Percentiles rank a stretch among this genome's conserved stretches.
Evolutionary conservation across 345 rosid genomes (phyloP).

Genomic region (Ceriops tagal): DNA sequence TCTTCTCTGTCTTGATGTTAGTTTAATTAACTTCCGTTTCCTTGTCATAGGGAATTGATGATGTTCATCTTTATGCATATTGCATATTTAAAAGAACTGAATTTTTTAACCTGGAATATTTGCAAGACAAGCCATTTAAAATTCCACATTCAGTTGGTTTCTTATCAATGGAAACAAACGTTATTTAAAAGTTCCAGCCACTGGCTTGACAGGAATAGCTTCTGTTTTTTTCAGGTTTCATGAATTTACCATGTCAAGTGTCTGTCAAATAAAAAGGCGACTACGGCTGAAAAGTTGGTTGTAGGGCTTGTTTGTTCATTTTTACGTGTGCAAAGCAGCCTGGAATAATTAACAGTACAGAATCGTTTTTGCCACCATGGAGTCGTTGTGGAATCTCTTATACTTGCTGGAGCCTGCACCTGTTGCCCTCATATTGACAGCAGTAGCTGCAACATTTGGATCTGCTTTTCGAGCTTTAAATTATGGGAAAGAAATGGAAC

Average conservation of each 20-base stretch:
- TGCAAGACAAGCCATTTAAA: not conserved
- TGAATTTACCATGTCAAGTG: slow-evolving; percentile 21
- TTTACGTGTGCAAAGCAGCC: slow-evolving; percentile 8
- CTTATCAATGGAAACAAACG: not conserved
- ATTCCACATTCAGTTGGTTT: not conserved
- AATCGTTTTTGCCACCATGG: slow-evolving; percentile 37
- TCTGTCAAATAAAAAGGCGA: slow-evolving; percentile 27
- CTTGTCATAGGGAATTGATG: no score
- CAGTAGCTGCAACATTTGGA: slow-evolving; percentile 83
- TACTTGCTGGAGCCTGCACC: slow-evolving; percentile 92
- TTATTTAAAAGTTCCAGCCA: not conserved
- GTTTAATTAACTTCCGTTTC: not conserved
- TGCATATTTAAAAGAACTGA: not conserved
- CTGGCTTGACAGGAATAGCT: not conserved
- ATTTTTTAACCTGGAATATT: not conserved
- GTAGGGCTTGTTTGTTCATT: slow-evolving; percentile 3
- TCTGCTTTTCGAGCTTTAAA: slow-evolving; percentile 94
- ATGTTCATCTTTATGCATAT: not conserved
- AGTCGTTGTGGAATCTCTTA: slow-evolving; percentile 78
- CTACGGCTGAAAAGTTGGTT: slow-evolving; percentile 20
- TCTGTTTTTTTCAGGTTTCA: slow-evolving; percentile 40
- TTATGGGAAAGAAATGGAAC: slow-evolving; percentile 92
- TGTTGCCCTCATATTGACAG: slow-evolving; percentile 69
- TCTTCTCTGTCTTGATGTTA: not conserved
- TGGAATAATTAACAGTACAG: slow-evolving; percentile 19